phyloP scores from a whole-genome alignment of 345 rosid species.

The Tarenaya hassleriana region DNA sequence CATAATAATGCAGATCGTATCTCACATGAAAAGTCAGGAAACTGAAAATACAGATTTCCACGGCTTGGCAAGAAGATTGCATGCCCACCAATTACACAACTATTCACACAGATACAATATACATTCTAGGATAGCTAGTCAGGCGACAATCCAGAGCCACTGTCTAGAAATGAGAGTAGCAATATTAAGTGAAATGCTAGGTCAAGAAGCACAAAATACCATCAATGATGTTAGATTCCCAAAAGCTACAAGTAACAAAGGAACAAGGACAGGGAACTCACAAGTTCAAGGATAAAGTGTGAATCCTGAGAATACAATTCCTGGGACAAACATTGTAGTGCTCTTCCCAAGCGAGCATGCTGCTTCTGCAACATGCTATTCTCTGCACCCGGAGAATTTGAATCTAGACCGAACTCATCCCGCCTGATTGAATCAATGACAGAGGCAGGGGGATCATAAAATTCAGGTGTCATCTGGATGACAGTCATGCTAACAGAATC shows the following conservation, averaged over 20 bases:
- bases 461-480: conserved; percentile 26
- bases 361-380: conserved; percentile 76
- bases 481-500: conserved; percentile 24
- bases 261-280: conserved; percentile 30
- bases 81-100: too few relatives aligned
- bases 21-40: too few relatives aligned
- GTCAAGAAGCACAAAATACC: too few relatives aligned
- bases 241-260: conserved; percentile 1
- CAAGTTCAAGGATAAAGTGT: conserved; percentile 98
- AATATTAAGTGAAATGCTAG: too few relatives aligned
- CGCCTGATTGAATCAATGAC: conserved; percentile 73
- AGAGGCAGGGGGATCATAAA: conserved; percentile 37
- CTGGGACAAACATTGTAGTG: conserved; percentile 95
- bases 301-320: conserved; percentile 97
- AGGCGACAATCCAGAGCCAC: too few relatives aligned
- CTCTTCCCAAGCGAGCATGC: conserved; percentile 98
- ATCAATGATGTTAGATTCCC: too few relatives aligned
- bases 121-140: too few relatives aligned
- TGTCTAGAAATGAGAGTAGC: too few relatives aligned
- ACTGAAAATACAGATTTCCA: too few relatives aligned
- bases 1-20: too few relatives aligned
- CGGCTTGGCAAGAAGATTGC: too few relatives aligned
- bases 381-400: conserved; percentile 55
- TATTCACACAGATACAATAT: too few relatives aligned
- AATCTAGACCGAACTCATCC: conserved; percentile 83